A percentile compares a stretch with the other conserved stretches of the same genome.
Conservation (phyloP, 2,329 filamentous ascomycete species). For the Truncatella angustata region DNA sequence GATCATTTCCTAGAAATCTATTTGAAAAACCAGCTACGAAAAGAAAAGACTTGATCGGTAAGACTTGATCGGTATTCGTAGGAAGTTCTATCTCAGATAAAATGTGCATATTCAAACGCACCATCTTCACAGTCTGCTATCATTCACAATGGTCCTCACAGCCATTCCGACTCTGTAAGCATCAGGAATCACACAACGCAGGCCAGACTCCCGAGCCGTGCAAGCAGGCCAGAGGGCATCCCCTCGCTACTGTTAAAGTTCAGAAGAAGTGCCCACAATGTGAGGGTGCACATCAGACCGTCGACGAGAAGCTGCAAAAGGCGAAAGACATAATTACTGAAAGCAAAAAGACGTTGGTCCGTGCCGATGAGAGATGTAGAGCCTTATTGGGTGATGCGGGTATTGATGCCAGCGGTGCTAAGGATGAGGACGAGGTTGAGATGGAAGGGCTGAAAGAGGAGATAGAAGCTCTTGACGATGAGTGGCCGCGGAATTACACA, state of each 20-base stretch:
- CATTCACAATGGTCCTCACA: slow-evolving; percentile 15
- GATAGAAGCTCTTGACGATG: not conserved
- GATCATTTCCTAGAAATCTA: too few relatives aligned
- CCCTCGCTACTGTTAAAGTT: slow-evolving; percentile 16
- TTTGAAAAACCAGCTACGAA: too few relatives aligned
- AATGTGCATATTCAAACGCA: slow-evolving; percentile 27
- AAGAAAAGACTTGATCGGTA: too few relatives aligned
- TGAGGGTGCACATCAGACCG: not conserved
- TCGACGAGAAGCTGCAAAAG: slow-evolving; percentile 4
- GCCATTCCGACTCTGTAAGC: slow-evolving; percentile 15
- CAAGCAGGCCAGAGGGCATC: slow-evolving; percentile 15
- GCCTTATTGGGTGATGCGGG: slow-evolving; percentile 5
- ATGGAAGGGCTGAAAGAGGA: not conserved
- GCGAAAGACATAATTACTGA: slow-evolving; percentile 8
- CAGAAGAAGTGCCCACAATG: slow-evolving; percentile 16
- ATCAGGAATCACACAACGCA: slow-evolving; percentile 14
- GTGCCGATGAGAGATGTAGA: slow-evolving; percentile 4
- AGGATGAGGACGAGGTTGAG: not conserved
- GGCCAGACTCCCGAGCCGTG: slow-evolving; percentile 15
- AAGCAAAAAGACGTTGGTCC: slow-evolving; percentile 10
- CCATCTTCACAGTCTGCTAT: slow-evolving; percentile 24
- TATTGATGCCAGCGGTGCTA: not conserved
- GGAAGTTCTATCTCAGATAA: not conserved
- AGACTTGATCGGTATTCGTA: too few relatives aligned
- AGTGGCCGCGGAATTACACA: not conserved